Percentiles rank a stretch among this genome's conserved stretches.
phyloP scores from a whole-genome alignment of 2,329 filamentous ascomycete genomes.

The Colletotrichum costaricense region DNA sequence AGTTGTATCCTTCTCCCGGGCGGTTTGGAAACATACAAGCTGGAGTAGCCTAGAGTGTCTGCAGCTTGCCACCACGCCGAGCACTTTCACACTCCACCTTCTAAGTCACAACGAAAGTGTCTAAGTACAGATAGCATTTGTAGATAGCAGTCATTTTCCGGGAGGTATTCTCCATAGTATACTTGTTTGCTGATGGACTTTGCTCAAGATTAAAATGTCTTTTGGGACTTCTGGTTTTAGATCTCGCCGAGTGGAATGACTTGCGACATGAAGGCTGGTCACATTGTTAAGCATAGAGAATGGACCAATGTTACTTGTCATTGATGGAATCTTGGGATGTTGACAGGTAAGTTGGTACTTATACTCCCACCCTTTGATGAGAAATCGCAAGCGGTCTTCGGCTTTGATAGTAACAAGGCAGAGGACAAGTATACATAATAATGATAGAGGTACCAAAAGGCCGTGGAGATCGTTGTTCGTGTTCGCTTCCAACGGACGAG shows the following conservation, averaged over 20 bases:
- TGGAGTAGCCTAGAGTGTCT: no score
- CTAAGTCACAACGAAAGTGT: fast-evolving
- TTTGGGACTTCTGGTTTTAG: fast-evolving
- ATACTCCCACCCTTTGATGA: no score
- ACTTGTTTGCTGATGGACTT: background rate
- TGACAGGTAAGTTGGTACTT: background rate
- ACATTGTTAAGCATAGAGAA: background rate
- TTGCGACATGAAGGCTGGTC: background rate
- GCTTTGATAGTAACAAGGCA: no score
- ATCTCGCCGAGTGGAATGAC: no score
- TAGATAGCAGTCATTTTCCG: background rate
- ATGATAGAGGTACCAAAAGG: no score
- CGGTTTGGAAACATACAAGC: no score
- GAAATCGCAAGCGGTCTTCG: no score
- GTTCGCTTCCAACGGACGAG: no score
- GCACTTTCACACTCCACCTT: fast-evolving
- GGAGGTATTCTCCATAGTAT: background rate
- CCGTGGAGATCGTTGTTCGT: no score
- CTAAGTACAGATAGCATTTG: no score
- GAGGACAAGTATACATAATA: no score
- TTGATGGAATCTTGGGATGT: background rate
- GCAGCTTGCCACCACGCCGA: background rate
- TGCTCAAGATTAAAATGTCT: background rate
- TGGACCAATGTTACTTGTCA: background rate
- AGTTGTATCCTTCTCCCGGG: no score